Evolutionary conservation across 768 basidiomycete genomes (phyloP).

Genomic region (Tremella fuciformis): DNA sequence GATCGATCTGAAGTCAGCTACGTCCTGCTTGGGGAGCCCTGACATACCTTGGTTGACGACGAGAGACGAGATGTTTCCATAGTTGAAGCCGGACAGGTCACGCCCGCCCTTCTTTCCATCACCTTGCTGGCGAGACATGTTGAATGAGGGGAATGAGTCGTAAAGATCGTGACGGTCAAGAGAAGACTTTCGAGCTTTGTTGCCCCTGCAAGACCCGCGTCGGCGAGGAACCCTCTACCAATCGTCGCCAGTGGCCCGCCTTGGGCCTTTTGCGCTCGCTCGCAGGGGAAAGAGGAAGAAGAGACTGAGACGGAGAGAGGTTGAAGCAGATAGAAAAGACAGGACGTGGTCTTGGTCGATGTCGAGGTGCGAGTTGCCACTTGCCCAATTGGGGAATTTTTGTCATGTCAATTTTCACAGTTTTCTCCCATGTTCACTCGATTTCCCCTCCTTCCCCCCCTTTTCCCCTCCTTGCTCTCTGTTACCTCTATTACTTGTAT

Average conservation of each 20-base stretch:
- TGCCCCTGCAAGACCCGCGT: no score
- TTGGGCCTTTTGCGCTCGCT: no score
- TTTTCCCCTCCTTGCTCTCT: background rate
- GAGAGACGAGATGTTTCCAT: constrained; percentile 88
- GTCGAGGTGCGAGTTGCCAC: constrained; percentile 1
- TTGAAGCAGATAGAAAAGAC: background rate
- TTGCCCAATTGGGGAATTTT: background rate
- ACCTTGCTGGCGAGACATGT: constrained; percentile 37
- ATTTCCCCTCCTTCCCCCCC: background rate
- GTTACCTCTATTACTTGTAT: constrained; percentile 1
- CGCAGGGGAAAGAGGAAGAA: constrained; percentile 1
- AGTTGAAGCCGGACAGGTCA: constrained; percentile 89
- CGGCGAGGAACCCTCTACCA: no score
- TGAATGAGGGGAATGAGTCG: background rate
- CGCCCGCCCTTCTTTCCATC: constrained; percentile 57
- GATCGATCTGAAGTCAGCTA: constrained; percentile 39
- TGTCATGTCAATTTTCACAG: background rate
- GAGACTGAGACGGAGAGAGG: background rate
- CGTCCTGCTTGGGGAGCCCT: background rate
- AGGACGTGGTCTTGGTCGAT: background rate
- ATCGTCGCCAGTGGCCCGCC: no score
- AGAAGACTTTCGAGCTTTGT: no score
- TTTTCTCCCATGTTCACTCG: constrained; percentile 2
- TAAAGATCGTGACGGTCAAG: no score
- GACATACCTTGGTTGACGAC: constrained; percentile 74